A percentile compares a stretch with the other conserved stretches of the same genome.
Conservation (phyloP, 495 filamentous ascomycete genomes). For the Extremus antarcticus region DNA sequence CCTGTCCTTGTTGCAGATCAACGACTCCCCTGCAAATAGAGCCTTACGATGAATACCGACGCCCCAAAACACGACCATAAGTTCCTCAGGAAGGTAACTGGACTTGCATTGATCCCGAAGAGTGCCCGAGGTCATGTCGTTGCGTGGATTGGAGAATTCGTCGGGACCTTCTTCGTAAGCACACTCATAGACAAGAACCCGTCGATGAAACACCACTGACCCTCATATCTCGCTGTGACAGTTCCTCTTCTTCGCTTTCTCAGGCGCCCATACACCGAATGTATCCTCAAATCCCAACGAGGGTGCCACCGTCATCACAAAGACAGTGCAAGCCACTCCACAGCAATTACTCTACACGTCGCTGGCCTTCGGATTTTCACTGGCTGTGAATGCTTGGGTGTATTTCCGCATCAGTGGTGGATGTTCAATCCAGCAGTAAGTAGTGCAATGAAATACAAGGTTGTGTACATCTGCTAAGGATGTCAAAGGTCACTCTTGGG, state of each 20-base stretch:
- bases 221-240: too few relatives aligned
- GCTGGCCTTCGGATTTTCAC: conserved; percentile 27
- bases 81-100: too few relatives aligned
- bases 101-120: not conserved
- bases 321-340: conserved; percentile 12
- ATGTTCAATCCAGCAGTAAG: conserved; percentile 22
- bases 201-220: not conserved
- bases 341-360: conserved; percentile 25
- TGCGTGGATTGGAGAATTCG: conserved; percentile 26
- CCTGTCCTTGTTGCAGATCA: not conserved
- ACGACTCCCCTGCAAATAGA: not conserved
- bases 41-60: not conserved
- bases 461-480: too few relatives aligned
- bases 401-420: conserved; percentile 30
- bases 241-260: conserved; percentile 31
- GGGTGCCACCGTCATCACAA: not conserved
- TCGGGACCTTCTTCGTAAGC: conserved; percentile 25
- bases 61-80: not conserved
- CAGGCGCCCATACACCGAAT: conserved; percentile 29
- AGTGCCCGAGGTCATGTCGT: conserved; percentile 17
- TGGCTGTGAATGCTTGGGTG: conserved; percentile 33
- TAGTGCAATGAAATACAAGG: too few relatives aligned
- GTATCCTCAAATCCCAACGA: conserved; percentile 5
- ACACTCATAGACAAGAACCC: not conserved
- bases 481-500: conserved; percentile 15